Base-by-base conservation (phyloP, 306 rosid species). In the Prunus fruticosa region DNA sequence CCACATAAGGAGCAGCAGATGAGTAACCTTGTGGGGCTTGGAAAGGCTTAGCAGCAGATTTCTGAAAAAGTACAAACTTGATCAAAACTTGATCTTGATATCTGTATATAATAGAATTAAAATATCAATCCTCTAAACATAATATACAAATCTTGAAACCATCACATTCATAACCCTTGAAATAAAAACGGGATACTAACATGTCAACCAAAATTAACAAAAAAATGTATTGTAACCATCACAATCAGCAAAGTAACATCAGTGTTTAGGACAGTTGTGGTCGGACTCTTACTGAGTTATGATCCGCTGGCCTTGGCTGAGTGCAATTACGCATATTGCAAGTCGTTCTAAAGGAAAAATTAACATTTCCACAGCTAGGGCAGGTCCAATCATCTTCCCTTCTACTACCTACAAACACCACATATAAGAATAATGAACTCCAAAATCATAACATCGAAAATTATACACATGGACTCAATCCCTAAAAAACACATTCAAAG, bases 311-410 rank as follows among this genome's bases (percentile, higher is more conserved):
- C 86, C 99, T 91, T 3, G 99, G 97, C 78, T 96, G 99, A 84
- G 98, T 96, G 87, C 99, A 96, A 72, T 91, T 96, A 62, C 97
- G 99, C 99, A 96, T 96, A 71, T 96, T 96, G 85, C 99, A 96
- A 54, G 99, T 92, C 73, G 99, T 96, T 80, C 99, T 86, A 77
- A 96, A 96, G 13, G 99, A 96, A 79, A 96, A 96, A 80, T 96
- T 96, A 83, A 92, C 99, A 84, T 96, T 96, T 50, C 98, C 98
- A 80, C 99, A 96, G 74, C 97, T 93, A 67, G 98, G 96, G 75
- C 99, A 96, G 10, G 97, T 96, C 99, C 99, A 96, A 74, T 96
- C 99, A 82, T 96, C 99, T 82, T 96, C 99, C 87, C 99, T 89
- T 10, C 98, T 92, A 84, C 97, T 89, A 73, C 99, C 99, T 96